phyloP scores from a whole-genome alignment of 108 stramenopile genomes.

The Nannochloropsis oceanica region DNA sequence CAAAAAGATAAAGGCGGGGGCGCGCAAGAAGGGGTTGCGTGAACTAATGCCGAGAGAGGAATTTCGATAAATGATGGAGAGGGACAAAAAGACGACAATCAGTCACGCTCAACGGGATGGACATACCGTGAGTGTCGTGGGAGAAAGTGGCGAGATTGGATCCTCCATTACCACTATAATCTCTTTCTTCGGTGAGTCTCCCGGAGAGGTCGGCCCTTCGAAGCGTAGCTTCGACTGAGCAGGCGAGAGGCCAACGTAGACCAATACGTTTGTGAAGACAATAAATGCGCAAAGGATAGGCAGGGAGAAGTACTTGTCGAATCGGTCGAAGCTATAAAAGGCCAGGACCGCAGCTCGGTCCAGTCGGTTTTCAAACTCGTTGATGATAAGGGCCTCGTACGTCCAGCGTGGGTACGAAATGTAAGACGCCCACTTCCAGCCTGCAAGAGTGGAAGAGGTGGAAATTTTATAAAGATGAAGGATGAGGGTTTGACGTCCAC shows the following conservation, averaged over 20 bases:
- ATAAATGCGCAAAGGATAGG: background rate
- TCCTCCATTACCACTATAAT: background rate
- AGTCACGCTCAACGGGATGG: background rate
- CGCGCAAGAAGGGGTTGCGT: too few relatives aligned
- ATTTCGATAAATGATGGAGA: background rate
- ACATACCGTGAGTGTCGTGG: background rate
- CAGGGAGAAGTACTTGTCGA: background rate
- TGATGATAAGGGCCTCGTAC: background rate
- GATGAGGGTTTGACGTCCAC: too few relatives aligned
- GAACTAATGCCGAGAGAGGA: too few relatives aligned
- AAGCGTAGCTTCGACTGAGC: background rate
- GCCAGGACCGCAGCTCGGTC: background rate
- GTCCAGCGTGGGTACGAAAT: background rate
- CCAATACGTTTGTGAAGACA: background rate
- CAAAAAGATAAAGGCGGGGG: background rate
- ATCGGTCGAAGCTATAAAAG: background rate
- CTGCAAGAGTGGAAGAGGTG: background rate
- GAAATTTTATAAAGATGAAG: background rate
- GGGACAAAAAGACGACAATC: background rate
- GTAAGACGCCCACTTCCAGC: slow-evolving; percentile 3
- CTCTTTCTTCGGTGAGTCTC: background rate
- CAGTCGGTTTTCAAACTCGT: background rate
- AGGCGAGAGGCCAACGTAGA: background rate
- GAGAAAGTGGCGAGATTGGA: background rate
- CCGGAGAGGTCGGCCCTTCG: background rate